Evolutionary conservation across 1,139 yeast genomes (phyloP).

Genomic region (Candida labiduridarum): DNA sequence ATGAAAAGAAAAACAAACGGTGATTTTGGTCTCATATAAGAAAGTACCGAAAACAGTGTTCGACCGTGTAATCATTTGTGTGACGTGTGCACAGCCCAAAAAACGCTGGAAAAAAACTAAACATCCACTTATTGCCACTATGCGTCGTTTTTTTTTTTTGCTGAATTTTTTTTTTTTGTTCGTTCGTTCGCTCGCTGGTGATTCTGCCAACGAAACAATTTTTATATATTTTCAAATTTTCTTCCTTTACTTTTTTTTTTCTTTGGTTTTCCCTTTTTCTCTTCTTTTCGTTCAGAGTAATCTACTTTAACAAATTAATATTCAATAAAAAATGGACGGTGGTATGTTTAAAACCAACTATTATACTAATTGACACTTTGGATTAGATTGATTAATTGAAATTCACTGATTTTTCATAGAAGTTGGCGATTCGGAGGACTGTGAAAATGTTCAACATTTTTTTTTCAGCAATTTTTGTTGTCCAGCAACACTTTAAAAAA

Average conservation of each 20-base stretch:
- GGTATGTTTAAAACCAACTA: constrained; percentile 33
- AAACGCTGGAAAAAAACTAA: constrained; percentile 1
- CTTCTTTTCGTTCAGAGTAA: constrained; percentile 1
- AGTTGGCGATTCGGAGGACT: neutral
- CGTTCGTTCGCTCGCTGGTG: constrained; percentile 1
- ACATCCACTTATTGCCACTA: constrained; percentile 2
- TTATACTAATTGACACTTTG: constrained; percentile 13
- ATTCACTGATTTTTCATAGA: neutral
- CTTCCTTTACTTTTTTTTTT: constrained; percentile 13
- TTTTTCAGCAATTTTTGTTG: neutral
- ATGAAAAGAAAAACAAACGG: neutral
- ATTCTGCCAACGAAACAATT: constrained; percentile 9
- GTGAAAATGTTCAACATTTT: neutral
- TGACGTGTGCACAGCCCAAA: constrained; percentile 6
- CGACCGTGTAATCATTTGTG: constrained; percentile 1
- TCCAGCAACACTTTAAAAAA: neutral
- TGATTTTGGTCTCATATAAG: neutral
- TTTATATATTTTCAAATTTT: constrained; percentile 11
- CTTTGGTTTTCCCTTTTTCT: constrained; percentile 4
- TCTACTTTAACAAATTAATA: constrained; percentile 5
- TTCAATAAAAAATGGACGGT: constrained; percentile 43
- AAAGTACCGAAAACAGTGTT: neutral
- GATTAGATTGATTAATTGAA: constrained; percentile 15
- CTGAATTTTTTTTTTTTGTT: constrained; percentile 7
- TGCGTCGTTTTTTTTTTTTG: neutral